phyloP scores from a whole-genome alignment of 2,329 filamentous ascomycete genomes.

The Colletotrichum sp. region DNA sequence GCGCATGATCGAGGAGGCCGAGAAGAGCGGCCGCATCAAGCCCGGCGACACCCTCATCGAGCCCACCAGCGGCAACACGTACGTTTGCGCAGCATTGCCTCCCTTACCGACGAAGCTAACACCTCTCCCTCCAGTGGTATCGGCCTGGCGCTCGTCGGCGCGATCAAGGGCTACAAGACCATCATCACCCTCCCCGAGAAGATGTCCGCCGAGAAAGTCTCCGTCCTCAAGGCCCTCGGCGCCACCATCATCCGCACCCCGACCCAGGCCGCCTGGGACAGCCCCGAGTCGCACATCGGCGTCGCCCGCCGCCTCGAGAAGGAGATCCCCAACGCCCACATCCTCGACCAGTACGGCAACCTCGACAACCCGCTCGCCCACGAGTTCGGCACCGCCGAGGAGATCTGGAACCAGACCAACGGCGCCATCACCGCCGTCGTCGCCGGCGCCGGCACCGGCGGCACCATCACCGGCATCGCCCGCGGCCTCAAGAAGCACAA shows the following conservation, averaged over 20 bases:
- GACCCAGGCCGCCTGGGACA: conserved; percentile 93
- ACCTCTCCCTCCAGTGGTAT: conserved; percentile 66
- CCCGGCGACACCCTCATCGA: conserved; percentile 97
- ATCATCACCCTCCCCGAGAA: conserved; percentile 99
- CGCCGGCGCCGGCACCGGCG: conserved; percentile 92
- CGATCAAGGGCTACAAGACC: conserved; percentile 96
- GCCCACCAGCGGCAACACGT: conserved; percentile 96
- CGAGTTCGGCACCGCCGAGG: conserved; percentile 92
- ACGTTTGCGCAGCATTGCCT: conserved; percentile 27
- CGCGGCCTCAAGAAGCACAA: conserved; percentile 89
- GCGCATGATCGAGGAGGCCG: conserved; percentile 96
- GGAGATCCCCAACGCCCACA: conserved; percentile 96
- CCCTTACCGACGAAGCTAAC: conserved; percentile 18
- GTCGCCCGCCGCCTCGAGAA: conserved; percentile 89
- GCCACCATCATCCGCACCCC: conserved; percentile 98
- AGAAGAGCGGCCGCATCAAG: conserved; percentile 90
- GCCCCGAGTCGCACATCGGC: conserved; percentile 95
- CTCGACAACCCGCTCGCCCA: conserved; percentile 90
- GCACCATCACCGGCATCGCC: conserved; percentile 91
- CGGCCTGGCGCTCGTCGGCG: conserved; percentile 89
- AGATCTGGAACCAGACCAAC: conserved; percentile 91
- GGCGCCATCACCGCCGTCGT: conserved; percentile 85
- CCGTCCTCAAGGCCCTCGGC: conserved; percentile 89
- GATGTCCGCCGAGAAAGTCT: conserved; percentile 98
- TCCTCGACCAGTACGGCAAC: conserved; percentile 96